phyloP scores from a whole-genome alignment of 306 rosid genomes.

The Acacia acuminata region DNA sequence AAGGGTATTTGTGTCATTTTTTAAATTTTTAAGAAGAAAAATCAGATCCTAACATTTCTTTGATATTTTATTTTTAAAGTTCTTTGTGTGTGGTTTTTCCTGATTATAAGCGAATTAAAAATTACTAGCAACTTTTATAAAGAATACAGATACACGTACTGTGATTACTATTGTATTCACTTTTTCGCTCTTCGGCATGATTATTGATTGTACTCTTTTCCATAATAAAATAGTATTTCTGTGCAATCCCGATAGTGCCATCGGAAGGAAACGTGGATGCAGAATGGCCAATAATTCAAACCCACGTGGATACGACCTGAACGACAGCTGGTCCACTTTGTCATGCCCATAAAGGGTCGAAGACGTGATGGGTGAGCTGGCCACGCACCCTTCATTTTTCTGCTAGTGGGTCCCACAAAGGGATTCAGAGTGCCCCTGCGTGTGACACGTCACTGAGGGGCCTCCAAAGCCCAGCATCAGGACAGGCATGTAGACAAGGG shows the following conservation, averaged over 20 bases:
- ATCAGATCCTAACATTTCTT: too few species aligned
- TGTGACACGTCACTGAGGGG: not conserved
- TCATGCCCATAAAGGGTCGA: not conserved
- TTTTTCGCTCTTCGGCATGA: not conserved
- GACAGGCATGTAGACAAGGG: not conserved
- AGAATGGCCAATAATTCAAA: not conserved
- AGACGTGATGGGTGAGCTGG: conserved; percentile 13
- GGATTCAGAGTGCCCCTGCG: not conserved
- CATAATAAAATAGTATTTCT: not conserved
- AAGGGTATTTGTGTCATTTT: too few species aligned
- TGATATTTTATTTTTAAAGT: too few species aligned
- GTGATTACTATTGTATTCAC: not conserved
- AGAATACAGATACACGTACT: not conserved
- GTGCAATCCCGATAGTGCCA: not conserved
- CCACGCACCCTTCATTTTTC: not conserved
- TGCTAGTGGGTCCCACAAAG: not conserved
- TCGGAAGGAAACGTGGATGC: not conserved
- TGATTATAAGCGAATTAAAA: too few species aligned
- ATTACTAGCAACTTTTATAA: too few species aligned
- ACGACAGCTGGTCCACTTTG: conserved; percentile 7
- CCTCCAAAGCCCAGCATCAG: not conserved
- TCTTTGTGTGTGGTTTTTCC: too few species aligned
- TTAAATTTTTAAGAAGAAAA: too few species aligned
- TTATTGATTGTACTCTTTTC: not conserved
- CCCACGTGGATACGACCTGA: not conserved